Percentiles rank a stretch among this genome's conserved stretches.
Evolutionary conservation across 2,329 filamentous ascomycete genomes (phyloP).

Genomic region (Alternaria brassicicola): DNA sequence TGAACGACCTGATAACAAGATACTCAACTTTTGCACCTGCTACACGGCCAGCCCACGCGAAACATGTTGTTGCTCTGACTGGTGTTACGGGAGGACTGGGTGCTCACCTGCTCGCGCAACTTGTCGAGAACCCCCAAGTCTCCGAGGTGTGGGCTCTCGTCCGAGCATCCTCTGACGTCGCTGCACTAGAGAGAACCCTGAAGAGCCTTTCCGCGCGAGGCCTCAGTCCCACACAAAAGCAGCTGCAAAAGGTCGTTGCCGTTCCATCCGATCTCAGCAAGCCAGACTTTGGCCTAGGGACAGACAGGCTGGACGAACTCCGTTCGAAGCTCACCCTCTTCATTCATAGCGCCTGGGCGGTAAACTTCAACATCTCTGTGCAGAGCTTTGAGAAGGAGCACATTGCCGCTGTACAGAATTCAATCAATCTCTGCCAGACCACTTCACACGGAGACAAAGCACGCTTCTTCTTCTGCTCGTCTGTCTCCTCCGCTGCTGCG

Average conservation of each 20-base stretch:
- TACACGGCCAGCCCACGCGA: neutral
- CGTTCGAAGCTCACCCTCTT: conserved; percentile 47
- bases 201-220: conserved; percentile 45
- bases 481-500: conserved; percentile 51
- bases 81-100: conserved; percentile 71
- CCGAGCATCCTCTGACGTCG: conserved; percentile 50
- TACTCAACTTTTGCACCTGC: conserved; percentile 44
- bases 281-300: conserved; percentile 51
- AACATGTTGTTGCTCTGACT: conserved; percentile 54
- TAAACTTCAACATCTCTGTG: conserved; percentile 63
- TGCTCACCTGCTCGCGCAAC: conserved; percentile 59
- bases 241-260: conserved; percentile 42
- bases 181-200: conserved; percentile 44
- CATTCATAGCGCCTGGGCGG: conserved; percentile 62
- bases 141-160: conserved; percentile 60
- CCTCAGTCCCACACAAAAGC: conserved; percentile 40
- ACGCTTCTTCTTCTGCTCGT: conserved; percentile 55
- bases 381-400: conserved; percentile 57
- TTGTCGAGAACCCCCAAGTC: conserved; percentile 37
- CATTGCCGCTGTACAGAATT: conserved; percentile 54
- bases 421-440: conserved; percentile 50
- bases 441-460: conserved; percentile 45
- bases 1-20: conserved; percentile 55
- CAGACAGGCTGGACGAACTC: conserved; percentile 21
- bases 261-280: conserved; percentile 51